Evolutionary conservation across 768 basidiomycete genomes (phyloP), one percentile per base, ranked within the genome.

Genomic region (Lyophyllum semitale): DNA sequence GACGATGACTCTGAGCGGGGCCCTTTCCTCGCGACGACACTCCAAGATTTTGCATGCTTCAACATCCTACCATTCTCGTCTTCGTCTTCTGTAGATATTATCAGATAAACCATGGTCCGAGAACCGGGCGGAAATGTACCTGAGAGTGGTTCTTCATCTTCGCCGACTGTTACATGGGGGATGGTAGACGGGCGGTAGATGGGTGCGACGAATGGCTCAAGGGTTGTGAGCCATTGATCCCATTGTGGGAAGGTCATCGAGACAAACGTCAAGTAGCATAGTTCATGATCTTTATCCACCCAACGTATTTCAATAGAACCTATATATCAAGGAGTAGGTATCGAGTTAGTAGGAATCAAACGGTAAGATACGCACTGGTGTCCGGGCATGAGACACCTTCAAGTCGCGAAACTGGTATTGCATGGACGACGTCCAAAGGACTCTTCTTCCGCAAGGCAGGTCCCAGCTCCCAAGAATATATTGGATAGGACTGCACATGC

Each of bases 401-500:
- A 25, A 76, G 55, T 4, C 51, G 58, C 20, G 55, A 48, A 2
- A 67, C 68, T 7, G 71, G 69, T 22, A 75, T 71, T 8, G 69
- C 69, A 55, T 69, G 59, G 2, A 69, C 62, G 8, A 75, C 54
- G 40, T 68, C 62, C 30, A 76, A 51, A 1, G 66, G 64, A 22
- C 62, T 63, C 12, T 44, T 60, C 44, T 64, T 59, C 38, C 64
- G 59, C 23, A 75, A 60, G 0, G 72, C 74, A 8, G 71, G 69
- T 1, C 77, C 77, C 8, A 74, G 51, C 56, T 74, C 72, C 76
- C 76, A 78, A 2, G 73, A 55, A 11, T 60, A 54, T 3, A 75
- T 65, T 1, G 75, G 74, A 56, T 76, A 74, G 35, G 55, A 29
- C 4, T 58, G 57, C 35, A 55, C 44, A 30, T 54, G 54, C 27